Conservation (phyloP, 2,329 filamentous ascomycete species). For the Paramyrothecium sp. region DNA sequence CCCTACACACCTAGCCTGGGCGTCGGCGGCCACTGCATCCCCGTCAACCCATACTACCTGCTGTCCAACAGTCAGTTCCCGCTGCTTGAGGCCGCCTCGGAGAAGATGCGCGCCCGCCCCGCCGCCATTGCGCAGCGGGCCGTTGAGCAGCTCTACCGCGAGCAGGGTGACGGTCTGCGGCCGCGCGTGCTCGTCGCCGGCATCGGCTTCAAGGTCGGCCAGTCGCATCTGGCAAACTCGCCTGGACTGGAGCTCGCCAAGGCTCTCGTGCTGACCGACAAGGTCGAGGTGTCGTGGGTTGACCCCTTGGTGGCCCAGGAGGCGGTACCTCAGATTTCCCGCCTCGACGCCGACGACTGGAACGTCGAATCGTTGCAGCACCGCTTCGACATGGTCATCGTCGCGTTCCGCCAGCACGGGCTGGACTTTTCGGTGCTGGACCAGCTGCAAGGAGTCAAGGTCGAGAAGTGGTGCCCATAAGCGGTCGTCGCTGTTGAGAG, state of each 20-base stretch:
- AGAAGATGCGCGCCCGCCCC: conserved; percentile 42
- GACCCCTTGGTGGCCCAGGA: conserved; percentile 43
- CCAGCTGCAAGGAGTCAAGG: conserved; percentile 26
- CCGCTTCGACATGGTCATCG: conserved; percentile 40
- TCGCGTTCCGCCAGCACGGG: conserved; percentile 39
- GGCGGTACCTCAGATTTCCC: conserved; percentile 36
- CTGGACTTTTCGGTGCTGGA: conserved; percentile 39
- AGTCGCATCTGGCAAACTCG: conserved; percentile 45
- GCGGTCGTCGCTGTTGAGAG: too few species aligned
- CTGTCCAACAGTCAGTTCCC: conserved; percentile 46
- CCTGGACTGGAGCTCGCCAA: conserved; percentile 42
- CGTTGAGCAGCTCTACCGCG: conserved; percentile 25
- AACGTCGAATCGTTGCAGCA: conserved; percentile 28
- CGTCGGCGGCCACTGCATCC: conserved; percentile 56
- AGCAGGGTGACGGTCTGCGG: conserved; percentile 3
- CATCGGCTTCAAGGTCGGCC: conserved; percentile 49
- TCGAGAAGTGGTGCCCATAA: conserved; percentile 38
- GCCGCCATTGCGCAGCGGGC: conserved; percentile 33
- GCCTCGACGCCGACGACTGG: conserved; percentile 37
- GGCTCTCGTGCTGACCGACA: conserved; percentile 29
- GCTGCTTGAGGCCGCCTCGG: conserved; percentile 40
- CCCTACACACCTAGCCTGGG: conserved; percentile 46
- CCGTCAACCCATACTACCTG: conserved; percentile 54
- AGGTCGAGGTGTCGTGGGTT: conserved; percentile 40
- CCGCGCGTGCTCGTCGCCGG: conserved; percentile 42